Evolutionary conservation across 2,329 filamentous ascomycete species (phyloP), one percentile per base, ranked within the genome.

Genomic region (Aspergillus oerlinghausenensis): DNA sequence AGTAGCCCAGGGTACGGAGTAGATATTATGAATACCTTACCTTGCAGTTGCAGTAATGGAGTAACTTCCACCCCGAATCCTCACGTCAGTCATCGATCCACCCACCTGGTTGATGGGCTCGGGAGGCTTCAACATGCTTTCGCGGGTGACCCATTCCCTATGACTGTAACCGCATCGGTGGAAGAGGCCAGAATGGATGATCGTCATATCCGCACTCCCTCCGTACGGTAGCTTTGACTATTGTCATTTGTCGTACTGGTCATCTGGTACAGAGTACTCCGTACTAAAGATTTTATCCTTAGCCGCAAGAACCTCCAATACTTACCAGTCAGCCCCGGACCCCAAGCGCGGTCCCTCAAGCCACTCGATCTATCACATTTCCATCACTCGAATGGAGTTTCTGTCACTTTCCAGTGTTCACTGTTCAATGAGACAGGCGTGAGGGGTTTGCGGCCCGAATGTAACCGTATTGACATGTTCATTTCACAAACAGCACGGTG

Each of bases 341-440:
- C n/a, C 7, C 21, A 35, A 29, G 52, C 53, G 40, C 42, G 49
- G 52, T 26, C 14, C n/a, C 25, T 51, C n/a, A 52, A 51, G 51
- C 53, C 56, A 57, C 56, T 63, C 38, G 60, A 63, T 48, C 51
- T 55, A 57, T 63, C 60, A 63, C 59, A 61, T 63, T 61, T 55
- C 9, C 28, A 29, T 29, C 28, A 29, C 28, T 4, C 28, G 4
- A 29, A 29, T 29, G 28, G 28, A 29, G 2, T 4, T 4, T 29
- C 10, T 29, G 28, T 29, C 28, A 28, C 26, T 17, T 7, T 43
- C 40, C 9, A 21, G 4, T 19, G 40, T 7, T n/a, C n/a, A 43
- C 40, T 32, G 29, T 14, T 32, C 29, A 14, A 32, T 14, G 11
- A 14, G 29, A 14, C 4, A 14, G 29, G 29, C 11, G 29, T 32